phyloP scores from a whole-genome alignment of 2,329 filamentous ascomycete species.

The Dactylonectria estremocensis region DNA sequence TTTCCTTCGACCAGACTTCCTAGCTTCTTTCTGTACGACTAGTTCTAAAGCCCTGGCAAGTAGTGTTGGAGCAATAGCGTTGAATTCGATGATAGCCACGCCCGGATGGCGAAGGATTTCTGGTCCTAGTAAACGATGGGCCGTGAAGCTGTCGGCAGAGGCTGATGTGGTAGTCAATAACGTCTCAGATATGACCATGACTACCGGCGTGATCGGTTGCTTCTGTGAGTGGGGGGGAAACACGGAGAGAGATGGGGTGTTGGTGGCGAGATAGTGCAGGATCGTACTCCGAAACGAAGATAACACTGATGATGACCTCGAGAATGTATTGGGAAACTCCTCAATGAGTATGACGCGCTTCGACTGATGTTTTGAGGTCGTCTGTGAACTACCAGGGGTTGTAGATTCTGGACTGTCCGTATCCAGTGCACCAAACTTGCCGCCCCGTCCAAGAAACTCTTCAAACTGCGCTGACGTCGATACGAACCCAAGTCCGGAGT shows the following conservation, averaged over 20 bases:
- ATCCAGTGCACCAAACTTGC: conserved; percentile 83
- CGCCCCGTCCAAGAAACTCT: conserved; percentile 88
- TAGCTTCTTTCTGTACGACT: conserved; percentile 87
- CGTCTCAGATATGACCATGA: conserved; percentile 94
- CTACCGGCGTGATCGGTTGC: conserved; percentile 77
- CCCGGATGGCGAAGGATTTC: conserved; percentile 88
- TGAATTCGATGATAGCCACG: conserved; percentile 89
- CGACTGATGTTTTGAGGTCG: conserved; percentile 36
- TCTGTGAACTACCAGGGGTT: conserved; percentile 42
- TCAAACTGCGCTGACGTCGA: conserved; percentile 88
- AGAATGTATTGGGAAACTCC: conserved; percentile 85
- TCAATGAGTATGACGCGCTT: conserved; percentile 80
- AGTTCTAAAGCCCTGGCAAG: conserved; percentile 87
- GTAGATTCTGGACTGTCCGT: conserved; percentile 52
- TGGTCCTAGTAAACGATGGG: conserved; percentile 88
- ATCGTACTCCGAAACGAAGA: conserved; percentile 83
- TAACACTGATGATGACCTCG: conserved; percentile 74
- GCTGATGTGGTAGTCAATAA: conserved; percentile 88
- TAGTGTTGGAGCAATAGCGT: conserved; percentile 88
- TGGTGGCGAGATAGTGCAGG: conserved; percentile 80
- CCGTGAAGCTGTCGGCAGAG: conserved; percentile 91
- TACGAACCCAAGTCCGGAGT: conserved; percentile 72
- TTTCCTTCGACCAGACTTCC: conserved; percentile 80
- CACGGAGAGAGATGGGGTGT: conserved; percentile 69
- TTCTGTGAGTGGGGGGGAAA: conserved; percentile 60